Conservation (phyloP, 1,139 yeast species). For the Neolecta irregularis region DNA sequence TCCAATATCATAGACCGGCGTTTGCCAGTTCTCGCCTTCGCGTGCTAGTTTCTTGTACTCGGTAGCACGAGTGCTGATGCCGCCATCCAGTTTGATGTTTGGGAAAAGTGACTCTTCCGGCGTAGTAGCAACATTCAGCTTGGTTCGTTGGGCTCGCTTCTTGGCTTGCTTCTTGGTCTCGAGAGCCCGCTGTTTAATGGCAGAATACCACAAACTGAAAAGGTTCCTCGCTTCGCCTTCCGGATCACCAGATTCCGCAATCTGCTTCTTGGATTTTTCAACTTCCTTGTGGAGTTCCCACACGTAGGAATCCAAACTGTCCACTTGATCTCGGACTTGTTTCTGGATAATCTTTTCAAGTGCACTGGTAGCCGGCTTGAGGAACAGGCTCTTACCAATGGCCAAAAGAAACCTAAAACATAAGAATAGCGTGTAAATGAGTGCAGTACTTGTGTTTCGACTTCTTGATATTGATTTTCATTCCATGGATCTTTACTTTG, state of each 20-base stretch:
- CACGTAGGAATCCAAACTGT: slow-evolving; percentile 13
- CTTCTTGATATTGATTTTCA: slow-evolving; percentile 12
- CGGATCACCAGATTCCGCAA: slow-evolving; percentile 6
- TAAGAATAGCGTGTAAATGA: too few species aligned
- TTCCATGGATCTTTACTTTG: slow-evolving; percentile 14
- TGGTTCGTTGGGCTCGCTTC: slow-evolving; percentile 10
- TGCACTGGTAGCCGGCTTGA: slow-evolving; percentile 16
- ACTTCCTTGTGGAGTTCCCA: slow-evolving; percentile 13
- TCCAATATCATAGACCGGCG: slow-evolving; percentile 16
- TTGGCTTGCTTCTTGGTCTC: slow-evolving; percentile 12
- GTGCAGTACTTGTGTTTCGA: slow-evolving; percentile 17
- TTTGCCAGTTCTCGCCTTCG: slow-evolving; percentile 16
- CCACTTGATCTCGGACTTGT: slow-evolving; percentile 14
- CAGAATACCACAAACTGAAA: slow-evolving; percentile 13
- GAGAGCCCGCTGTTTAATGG: slow-evolving; percentile 12
- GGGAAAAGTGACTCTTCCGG: slow-evolving; percentile 14
- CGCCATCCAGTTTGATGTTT: slow-evolving; percentile 14
- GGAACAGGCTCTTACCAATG: slow-evolving; percentile 15
- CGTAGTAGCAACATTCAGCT: slow-evolving; percentile 15
- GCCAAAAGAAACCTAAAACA: slow-evolving; percentile 14
- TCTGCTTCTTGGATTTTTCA: slow-evolving; percentile 13
- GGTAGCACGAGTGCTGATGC: slow-evolving; percentile 12
- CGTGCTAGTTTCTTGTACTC: slow-evolving; percentile 15
- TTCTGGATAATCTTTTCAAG: slow-evolving; percentile 15
- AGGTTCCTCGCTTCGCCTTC: slow-evolving; percentile 10